Conservation (phyloP, 1,139 yeast genomes). For the Candida tunisiensis region DNA sequence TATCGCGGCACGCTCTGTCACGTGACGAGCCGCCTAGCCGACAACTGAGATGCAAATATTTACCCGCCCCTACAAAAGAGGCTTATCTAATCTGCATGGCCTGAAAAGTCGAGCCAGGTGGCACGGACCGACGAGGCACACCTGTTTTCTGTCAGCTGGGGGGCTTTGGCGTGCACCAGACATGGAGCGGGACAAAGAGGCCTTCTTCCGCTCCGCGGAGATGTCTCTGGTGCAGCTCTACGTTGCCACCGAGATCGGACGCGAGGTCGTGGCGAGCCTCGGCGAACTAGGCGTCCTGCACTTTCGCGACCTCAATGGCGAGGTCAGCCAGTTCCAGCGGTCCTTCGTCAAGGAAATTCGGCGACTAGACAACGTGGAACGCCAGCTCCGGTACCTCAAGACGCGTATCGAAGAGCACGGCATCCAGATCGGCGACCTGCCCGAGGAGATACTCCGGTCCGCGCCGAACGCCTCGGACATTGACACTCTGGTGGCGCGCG, state of each 20-base stretch:
- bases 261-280: constrained; percentile 68
- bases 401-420: constrained; percentile 12
- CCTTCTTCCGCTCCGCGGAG: constrained; percentile 55
- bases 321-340: constrained; percentile 70
- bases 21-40: too few species aligned
- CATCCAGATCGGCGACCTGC: constrained; percentile 11
- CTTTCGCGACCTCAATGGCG: constrained; percentile 36
- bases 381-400: constrained; percentile 27
- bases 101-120: too few species aligned
- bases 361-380: constrained; percentile 41
- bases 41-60: too few species aligned
- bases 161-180: not conserved
- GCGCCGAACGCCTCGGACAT: constrained; percentile 46
- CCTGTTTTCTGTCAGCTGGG: too few species aligned
- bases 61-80: too few species aligned
- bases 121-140: not conserved
- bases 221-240: constrained; percentile 88
- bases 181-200: constrained; percentile 3
- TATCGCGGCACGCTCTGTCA: too few species aligned
- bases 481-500: constrained; percentile 57
- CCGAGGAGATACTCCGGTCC: constrained; percentile 13
- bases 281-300: constrained; percentile 64
- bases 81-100: too few species aligned
- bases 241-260: constrained; percentile 77
- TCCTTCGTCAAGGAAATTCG: constrained; percentile 75